Evolutionary conservation across 495 filamentous ascomycete species (phyloP).

Genomic region (Penicillium silybi): DNA sequence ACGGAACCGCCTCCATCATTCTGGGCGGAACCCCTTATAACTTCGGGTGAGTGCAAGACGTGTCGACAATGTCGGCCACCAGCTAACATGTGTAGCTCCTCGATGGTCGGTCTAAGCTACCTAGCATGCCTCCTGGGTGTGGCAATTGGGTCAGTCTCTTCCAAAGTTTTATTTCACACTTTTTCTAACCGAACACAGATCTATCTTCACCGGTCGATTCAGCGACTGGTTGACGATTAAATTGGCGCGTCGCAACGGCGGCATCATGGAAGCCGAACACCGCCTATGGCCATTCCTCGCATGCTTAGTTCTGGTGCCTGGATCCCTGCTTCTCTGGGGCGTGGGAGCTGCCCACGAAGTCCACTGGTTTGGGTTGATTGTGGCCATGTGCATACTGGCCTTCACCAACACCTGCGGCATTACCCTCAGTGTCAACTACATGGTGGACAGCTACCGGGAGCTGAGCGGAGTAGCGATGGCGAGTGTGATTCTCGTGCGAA

Average conservation of each 20-base stretch:
- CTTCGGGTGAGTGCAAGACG: conserved; percentile 33
- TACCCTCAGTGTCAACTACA: conserved; percentile 57
- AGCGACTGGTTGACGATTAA: conserved; percentile 57
- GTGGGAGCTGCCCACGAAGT: conserved; percentile 59
- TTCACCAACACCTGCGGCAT: conserved; percentile 56
- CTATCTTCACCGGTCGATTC: conserved; percentile 49
- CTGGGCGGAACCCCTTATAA: conserved; percentile 55
- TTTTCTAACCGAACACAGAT: conserved; percentile 20
- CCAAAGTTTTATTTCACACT: background rate
- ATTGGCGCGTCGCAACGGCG: conserved; percentile 57
- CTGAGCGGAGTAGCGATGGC: conserved; percentile 60
- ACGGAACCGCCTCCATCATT: conserved; percentile 60
- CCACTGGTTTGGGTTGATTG: conserved; percentile 60
- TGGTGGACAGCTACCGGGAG: conserved; percentile 61
- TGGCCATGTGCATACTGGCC: conserved; percentile 59
- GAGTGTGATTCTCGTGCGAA: conserved; percentile 61
- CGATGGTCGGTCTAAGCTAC: conserved; percentile 61
- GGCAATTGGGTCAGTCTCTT: conserved; percentile 36
- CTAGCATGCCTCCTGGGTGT: conserved; percentile 56
- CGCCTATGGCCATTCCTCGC: conserved; percentile 59
- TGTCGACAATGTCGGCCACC: background rate
- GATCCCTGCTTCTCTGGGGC: conserved; percentile 62
- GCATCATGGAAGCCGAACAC: conserved; percentile 59
- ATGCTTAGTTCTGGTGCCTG: conserved; percentile 52
- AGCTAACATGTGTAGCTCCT: conserved; percentile 31